These are phyloP conservation scores for Moringa oleifera DNA, from an alignment of 345 rosid species.

Conservation along the genomic window DNA sequence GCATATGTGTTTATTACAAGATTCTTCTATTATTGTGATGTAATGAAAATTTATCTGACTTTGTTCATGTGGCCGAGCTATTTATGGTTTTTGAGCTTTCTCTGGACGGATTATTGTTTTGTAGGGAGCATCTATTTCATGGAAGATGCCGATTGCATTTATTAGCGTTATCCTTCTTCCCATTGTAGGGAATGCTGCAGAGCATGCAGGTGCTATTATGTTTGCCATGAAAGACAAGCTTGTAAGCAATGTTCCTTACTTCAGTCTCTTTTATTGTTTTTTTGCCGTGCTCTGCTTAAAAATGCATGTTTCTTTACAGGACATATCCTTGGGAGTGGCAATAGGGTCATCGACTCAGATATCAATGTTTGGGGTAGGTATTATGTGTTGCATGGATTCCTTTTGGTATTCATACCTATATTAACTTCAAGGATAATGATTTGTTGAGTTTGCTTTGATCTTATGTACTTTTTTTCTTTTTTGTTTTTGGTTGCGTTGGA, in stretches of 20 bases:
- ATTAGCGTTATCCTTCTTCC: slow-evolving; percentile 95
- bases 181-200: slow-evolving; percentile 96
- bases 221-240: slow-evolving; percentile 97
- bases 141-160: slow-evolving; percentile 76
- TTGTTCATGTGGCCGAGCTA: not conserved
- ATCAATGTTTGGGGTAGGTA: slow-evolving; percentile 88
- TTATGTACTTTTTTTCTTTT: no score
- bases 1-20: no score
- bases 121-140: slow-evolving; percentile 75
- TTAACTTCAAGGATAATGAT: not conserved
- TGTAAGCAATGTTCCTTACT: slow-evolving; percentile 31
- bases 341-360: slow-evolving; percentile 96
- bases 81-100: slow-evolving; percentile 1
- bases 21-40: no score
- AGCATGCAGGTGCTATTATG: slow-evolving; percentile 94
- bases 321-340: slow-evolving; percentile 92
- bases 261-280: not conserved
- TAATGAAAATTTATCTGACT: not conserved
- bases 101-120: slow-evolving; percentile 19
- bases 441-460: no score
- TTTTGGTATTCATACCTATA: not conserved
- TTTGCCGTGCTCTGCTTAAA: slow-evolving; percentile 1
- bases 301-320: slow-evolving; percentile 38
- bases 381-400: not conserved
- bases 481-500: no score